Evolutionary conservation across 257 asterid species (phyloP), one percentile per base, ranked within the genome.

Genomic region (Nicotiana attenuata): DNA sequence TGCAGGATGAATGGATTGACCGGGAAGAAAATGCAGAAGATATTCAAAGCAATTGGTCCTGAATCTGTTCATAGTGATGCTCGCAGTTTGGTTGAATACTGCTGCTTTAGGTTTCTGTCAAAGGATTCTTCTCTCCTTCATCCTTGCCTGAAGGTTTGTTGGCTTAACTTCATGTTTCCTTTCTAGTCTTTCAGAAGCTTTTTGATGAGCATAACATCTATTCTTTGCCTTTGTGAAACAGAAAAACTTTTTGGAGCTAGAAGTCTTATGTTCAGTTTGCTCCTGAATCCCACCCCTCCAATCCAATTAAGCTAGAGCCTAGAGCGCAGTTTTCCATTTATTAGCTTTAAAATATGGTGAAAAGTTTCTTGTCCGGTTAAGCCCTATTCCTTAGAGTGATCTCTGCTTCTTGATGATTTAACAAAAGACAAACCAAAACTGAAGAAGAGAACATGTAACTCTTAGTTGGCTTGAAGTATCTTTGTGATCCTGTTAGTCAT

Each of bases 1-100:
- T 91, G 92, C 97, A 96, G 99, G 97, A 93, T 94, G 98, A 94
- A 93, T 65, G 98, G 99, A 75, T 84, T 89, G 91, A 94, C 96
- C 16, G 99, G 99, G 64, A 82, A 87, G 90, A 91, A 92, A 88
- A 91, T 92, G 99, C 97, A 93, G 91, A 94, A 87, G 78, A 92
- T 93, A 75, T 96, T 93, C 83, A 93, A 90, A 87, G 89, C 97
- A n/a, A 93, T 92, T 82, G 98, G 92, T 84, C 88, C 97, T 41
- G 97, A 89, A 83, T 85, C 91, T 22, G 89, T 92, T 50, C 87
- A 88, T 87, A 87, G 84, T 38, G 89, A 94, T 87, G 95, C 97
- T 71, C 97, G 98, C 81, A 88, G 84, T 88, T 85, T 96, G 87
- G 97, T 96, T 85, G 99, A 96, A 84, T 94, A 94, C 83, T 94